Evolutionary conservation across 306 rosid genomes (phyloP), one percentile per base, ranked within the genome.

Genomic region (Malus fusca): DNA sequence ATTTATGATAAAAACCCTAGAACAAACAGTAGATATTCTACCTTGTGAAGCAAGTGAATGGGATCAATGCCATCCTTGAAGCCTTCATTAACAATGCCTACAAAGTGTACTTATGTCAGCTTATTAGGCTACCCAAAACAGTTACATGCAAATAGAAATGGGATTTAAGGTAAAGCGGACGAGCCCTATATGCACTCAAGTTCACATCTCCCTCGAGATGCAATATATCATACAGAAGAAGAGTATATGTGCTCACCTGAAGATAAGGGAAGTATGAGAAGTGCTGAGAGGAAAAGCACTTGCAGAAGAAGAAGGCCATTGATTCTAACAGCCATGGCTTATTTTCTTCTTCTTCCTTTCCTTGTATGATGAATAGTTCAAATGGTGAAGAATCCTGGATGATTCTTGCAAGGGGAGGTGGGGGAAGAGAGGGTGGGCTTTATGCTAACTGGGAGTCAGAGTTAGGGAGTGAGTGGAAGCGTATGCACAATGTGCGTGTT

Each of bases 301-400:
- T 58, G 11, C 21, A 42, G 78, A 33, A 86, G 75, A 75, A 81
- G 73, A 70, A 80, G 30, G 77, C 81, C 56, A 23, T 80, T 83
- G 87, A 71, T 81, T 75, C 78, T 83, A 51, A 77, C 79, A 77
- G 84, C 87, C 97, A 90, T 88, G 80, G 73, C 79, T 75, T 59
- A 75, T 63, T 33, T 60, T 60, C 35, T 52, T 58, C 65, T 33
- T 31, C 76, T 78, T 26, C 17, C 48, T 37, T 26, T 33, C 37
- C 42, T 37, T 37, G 42, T 37, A 37, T 37, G 42, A 37, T 37
- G 42, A 37, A 37, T 37, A 37, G 42, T 37, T 37, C 42, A 80
- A 79, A 67, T 62, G 64, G 23, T 17, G 43, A 64, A 26, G 71
- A 35, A 51, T 66, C 64, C 69, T 55, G 44, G 12, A 10, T 80